phyloP scores from a whole-genome alignment of 2,329 filamentous ascomycete genomes.

The Talaromyces rugulosus region DNA sequence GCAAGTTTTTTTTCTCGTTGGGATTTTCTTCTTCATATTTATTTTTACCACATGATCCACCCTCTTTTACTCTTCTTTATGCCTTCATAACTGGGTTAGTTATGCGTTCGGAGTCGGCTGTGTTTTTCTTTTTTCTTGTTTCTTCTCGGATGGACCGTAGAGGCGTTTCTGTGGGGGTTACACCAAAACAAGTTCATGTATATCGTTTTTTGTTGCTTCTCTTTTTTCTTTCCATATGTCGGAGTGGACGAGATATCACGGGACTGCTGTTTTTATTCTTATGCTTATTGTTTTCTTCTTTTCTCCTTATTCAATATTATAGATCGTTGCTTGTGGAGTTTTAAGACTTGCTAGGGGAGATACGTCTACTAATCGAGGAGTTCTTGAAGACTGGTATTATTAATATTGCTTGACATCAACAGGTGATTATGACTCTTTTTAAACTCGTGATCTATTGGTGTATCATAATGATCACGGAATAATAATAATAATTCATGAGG shows the following conservation, averaged over 20 bases:
- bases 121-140: background rate
- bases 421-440: no score
- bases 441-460: no score
- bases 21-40: background rate
- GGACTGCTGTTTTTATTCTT: background rate
- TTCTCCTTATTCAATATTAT: background rate
- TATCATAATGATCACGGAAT: no score
- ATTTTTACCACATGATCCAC: background rate
- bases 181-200: background rate
- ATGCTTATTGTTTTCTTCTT: background rate
- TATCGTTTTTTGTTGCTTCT: background rate
- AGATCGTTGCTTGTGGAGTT: background rate
- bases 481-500: no score
- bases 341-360: background rate
- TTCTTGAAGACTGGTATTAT: background rate
- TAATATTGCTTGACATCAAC: no score
- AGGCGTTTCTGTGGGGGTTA: background rate
- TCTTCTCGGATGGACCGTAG: background rate
- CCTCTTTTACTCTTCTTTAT: background rate
- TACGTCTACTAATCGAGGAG: background rate
- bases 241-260: background rate
- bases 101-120: background rate
- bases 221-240: background rate
- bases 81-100: background rate
- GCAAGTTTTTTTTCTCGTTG: background rate